Evolutionary conservation across 2,329 filamentous ascomycete species (phyloP).

Genomic region (Botryosphaeria dothidea): DNA sequence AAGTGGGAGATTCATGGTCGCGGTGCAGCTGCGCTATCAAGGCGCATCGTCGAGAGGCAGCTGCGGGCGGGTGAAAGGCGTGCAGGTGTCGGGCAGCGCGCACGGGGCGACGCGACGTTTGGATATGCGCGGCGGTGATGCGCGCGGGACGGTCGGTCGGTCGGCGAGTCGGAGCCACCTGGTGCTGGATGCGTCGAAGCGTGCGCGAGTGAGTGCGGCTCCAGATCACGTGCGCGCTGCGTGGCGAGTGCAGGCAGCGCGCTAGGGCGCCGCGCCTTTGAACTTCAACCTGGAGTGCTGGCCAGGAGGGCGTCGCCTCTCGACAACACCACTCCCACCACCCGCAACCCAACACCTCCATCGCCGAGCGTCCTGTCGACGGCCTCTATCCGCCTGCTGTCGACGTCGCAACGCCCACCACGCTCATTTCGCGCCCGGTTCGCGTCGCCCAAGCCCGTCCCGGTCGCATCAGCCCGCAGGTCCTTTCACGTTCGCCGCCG

Average conservation of each 20-base stretch:
- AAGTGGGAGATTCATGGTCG: slow-evolving; percentile 68
- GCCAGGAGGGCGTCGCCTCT: slow-evolving; percentile 12
- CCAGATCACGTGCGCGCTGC: background rate
- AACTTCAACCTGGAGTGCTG: slow-evolving; percentile 11
- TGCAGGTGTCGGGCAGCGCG: background rate
- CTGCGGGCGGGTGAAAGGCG: background rate
- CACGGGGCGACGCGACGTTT: background rate
- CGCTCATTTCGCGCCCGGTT: slow-evolving; percentile 11
- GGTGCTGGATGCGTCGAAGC: background rate
- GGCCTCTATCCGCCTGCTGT: slow-evolving; percentile 28
- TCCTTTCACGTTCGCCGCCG: slow-evolving; percentile 24
- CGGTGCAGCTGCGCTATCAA: background rate
- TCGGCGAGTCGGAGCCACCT: slow-evolving; percentile 9
- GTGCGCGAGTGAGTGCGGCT: background rate
- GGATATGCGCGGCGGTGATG: slow-evolving; percentile 2
- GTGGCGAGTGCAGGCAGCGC: slow-evolving; percentile 4
- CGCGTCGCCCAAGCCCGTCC: slow-evolving; percentile 16
- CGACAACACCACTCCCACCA: slow-evolving; percentile 6
- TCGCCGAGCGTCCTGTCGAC: slow-evolving; percentile 34
- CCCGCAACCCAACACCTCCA: slow-evolving; percentile 31
- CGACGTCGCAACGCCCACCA: slow-evolving; percentile 26
- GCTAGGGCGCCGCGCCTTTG: background rate
- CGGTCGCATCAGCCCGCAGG: slow-evolving; percentile 26
- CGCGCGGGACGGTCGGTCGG: slow-evolving; percentile 8
- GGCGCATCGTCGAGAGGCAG: background rate